These are phyloP conservation scores for Fomitopsis schrenkii DNA, from an alignment of 1,284 basidiomycete genomes.

Conservation along the genomic window DNA sequence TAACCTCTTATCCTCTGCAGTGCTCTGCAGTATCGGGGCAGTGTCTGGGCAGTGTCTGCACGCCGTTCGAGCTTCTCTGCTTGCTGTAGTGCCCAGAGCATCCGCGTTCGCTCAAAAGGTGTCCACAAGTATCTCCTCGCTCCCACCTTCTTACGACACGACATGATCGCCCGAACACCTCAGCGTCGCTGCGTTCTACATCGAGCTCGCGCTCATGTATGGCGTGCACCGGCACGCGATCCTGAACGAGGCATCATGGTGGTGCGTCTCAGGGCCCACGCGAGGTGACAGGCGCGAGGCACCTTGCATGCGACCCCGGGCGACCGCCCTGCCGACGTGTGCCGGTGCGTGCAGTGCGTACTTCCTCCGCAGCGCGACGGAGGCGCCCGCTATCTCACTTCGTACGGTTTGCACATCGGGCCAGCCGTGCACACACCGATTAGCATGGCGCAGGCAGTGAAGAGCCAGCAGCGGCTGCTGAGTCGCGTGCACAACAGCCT, in stretches of 20 bases:
- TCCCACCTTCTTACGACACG: constrained; percentile 29
- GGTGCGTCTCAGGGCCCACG: constrained; percentile 58
- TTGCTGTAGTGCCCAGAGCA: constrained; percentile 74
- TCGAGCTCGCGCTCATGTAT: constrained; percentile 36
- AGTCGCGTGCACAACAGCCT: constrained; percentile 56
- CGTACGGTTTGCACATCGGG: constrained; percentile 17
- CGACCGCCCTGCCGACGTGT: constrained; percentile 63
- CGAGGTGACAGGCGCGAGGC: constrained; percentile 42
- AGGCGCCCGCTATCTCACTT: constrained; percentile 46
- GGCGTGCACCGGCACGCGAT: constrained; percentile 74
- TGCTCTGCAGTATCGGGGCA: constrained; percentile 83
- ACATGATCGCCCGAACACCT: constrained; percentile 29
- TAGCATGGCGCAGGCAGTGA: constrained; percentile 37
- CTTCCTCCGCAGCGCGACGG: constrained; percentile 69
- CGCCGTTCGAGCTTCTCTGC: constrained; percentile 85
- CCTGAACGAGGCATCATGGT: constrained; percentile 62
- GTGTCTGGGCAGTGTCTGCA: constrained; percentile 49
- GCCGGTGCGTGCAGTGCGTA: constrained; percentile 57
- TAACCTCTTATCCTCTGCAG: constrained; percentile 31
- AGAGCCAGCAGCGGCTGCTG: constrained; percentile 45
- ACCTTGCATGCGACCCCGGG: constrained; percentile 81
- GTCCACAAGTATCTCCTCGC: constrained; percentile 24
- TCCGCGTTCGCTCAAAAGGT: constrained; percentile 69
- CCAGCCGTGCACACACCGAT: constrained; percentile 39
- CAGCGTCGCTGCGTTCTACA: constrained; percentile 43